Percentiles rank a stretch among this genome's conserved stretches.
These are phyloP conservation scores for Agrostemma githago DNA, from an alignment of 148 eudicot genomes.

Conservation along the genomic window DNA sequence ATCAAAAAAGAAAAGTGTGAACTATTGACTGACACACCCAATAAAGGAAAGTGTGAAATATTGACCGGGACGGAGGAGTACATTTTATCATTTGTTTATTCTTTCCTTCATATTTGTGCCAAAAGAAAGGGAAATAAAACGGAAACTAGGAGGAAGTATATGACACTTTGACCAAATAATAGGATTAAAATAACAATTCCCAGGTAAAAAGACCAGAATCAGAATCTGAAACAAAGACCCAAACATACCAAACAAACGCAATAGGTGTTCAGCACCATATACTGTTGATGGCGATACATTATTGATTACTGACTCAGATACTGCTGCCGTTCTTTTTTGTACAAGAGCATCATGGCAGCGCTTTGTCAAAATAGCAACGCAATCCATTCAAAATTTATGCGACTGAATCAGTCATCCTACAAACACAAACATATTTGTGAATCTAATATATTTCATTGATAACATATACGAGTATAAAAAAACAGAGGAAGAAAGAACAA, in stretches of 20 bases:
- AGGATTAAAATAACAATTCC: neutral
- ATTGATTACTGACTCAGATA: constrained; percentile 62
- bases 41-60: too few species aligned
- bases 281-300: constrained; percentile 75
- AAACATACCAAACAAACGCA: constrained; percentile 89
- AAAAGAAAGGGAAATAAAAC: too few species aligned
- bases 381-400: constrained; percentile 82
- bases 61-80: too few species aligned
- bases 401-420: constrained; percentile 67
- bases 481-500: neutral
- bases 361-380: constrained; percentile 85
- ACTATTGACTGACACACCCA: too few species aligned
- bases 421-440: constrained; percentile 9
- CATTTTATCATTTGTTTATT: too few species aligned
- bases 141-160: too few species aligned
- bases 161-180: too few species aligned
- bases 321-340: constrained; percentile 89
- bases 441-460: neutral
- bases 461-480: neutral
- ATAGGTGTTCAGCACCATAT: constrained; percentile 97
- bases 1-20: too few species aligned
- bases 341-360: constrained; percentile 76
- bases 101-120: too few species aligned
- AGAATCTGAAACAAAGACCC: neutral
- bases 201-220: constrained; percentile 4